phyloP scores from a whole-genome alignment of 768 basidiomycete genomes.

The Antrodiella citrinella region DNA sequence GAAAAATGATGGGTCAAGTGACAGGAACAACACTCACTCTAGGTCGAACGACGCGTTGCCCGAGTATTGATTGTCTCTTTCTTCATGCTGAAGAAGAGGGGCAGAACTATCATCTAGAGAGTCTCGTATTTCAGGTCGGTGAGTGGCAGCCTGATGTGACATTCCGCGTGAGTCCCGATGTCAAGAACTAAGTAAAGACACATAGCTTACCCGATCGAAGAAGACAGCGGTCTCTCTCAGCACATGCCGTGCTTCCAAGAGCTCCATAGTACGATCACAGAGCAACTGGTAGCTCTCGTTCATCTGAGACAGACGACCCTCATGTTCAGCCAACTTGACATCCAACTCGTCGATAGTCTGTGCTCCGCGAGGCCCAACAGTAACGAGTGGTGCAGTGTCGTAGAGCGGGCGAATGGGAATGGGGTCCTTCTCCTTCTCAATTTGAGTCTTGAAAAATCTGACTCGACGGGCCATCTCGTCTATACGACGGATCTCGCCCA shows the following conservation, averaged over 20 bases:
- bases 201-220: conserved; percentile 66
- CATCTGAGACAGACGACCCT: conserved; percentile 79
- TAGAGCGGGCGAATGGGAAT: conserved; percentile 78
- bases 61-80: conserved; percentile 59
- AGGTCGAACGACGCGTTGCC: conserved; percentile 68
- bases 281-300: conserved; percentile 88
- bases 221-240: conserved; percentile 93
- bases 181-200: neutral
- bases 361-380: conserved; percentile 86
- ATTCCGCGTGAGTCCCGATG: conserved; percentile 5
- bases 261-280: conserved; percentile 76
- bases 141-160: conserved; percentile 58
- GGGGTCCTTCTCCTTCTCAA: conserved; percentile 76
- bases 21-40: conserved; percentile 47
- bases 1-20: neutral
- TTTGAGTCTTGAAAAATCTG: conserved; percentile 82
- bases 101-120: conserved; percentile 91
- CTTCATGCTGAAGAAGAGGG: conserved; percentile 87
- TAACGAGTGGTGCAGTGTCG: conserved; percentile 81
- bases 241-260: conserved; percentile 92
- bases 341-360: conserved; percentile 94
- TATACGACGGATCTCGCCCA: conserved; percentile 88
- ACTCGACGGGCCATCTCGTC: conserved; percentile 96
- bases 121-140: conserved; percentile 70
- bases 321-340: conserved; percentile 78